These are phyloP conservation scores for Gossypium gossypioides DNA, from an alignment of 441 rosid genomes.

Conservation along the genomic window DNA sequence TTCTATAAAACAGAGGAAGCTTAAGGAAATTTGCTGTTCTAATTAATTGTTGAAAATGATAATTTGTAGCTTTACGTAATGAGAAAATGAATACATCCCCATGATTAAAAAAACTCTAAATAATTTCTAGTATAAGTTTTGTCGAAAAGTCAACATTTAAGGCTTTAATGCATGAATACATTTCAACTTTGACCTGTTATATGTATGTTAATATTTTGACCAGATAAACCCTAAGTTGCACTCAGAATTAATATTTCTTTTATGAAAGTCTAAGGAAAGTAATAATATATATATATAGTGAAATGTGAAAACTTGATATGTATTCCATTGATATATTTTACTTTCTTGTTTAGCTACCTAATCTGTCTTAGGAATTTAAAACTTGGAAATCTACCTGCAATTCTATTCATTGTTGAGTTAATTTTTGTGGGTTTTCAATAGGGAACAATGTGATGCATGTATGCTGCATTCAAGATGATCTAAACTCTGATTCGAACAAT, in stretches of 20 bases:
- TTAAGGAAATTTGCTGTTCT: not conserved
- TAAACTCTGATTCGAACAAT: conserved; percentile 17
- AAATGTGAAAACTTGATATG: not conserved
- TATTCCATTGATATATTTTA: not conserved
- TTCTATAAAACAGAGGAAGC: not conserved
- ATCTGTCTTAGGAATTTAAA: not conserved
- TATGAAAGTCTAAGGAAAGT: not conserved
- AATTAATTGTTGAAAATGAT: not conserved
- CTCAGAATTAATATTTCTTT: not conserved
- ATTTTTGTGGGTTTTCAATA: conserved; percentile 9
- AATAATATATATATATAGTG: not conserved
- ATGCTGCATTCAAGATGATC: conserved; percentile 34
- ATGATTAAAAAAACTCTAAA: not conserved
- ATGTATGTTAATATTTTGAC: not conserved
- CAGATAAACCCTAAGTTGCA: not conserved
- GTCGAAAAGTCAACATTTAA: not conserved
- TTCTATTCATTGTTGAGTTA: conserved; percentile 1
- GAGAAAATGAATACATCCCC: not conserved
- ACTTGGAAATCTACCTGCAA: not conserved
- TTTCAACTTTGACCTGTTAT: not conserved
- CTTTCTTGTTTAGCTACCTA: not conserved
- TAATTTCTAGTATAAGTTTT: not conserved
- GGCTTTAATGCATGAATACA: not conserved
- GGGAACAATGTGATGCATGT: conserved; percentile 29
- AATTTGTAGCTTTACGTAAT: not conserved